Base-by-base conservation (phyloP, 73 alveolate species). In the Paramecium sexaurelia region DNA sequence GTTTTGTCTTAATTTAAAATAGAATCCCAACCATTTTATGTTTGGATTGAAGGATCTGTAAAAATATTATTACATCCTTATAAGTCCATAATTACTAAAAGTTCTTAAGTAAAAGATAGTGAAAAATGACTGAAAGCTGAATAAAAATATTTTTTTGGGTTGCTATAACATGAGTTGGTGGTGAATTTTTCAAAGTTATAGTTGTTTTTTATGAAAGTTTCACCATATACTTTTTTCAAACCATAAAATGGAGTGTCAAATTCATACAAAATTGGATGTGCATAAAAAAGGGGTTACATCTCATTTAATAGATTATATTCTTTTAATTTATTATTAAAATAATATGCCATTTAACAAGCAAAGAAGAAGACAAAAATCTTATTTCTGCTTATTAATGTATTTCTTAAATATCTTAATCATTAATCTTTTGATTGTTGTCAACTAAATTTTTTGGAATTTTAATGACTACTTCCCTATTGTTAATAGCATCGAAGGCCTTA, bases 91-190 rank as follows among this genome's bases (percentile, higher is more conserved):
- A 84, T 84, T 10, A 84, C 36, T 43, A 69, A 55, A 35, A 56
- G 6, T 41, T 6, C 47, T 84, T 55, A 7, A 5, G 56, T 43
- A 20, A 3, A 47, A 0, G 6, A 2, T 1, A 22, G 55, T n/a
- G 92, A 2, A 3, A 84, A 56, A 47, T 56, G 90, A 9, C 85
- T 35, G 55, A 84, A 84, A 9, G 87, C 86, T 84, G 68, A 15
- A 1, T 35, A 32, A 41, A 22, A 3, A 35, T 84, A 2, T 2
- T n/a, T n/a, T 6, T 43, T 55, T 1, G 35, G 7, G 0, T 17
- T 4, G 8, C 7, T n/a, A 22, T 13, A 0, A 15, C 0, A 1
- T 2, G 24, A 1, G 43, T 67, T 67, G 3, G 40, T 22, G 6
- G 55, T 22, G 1, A 7, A 67, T 5, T 67, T 5, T n/a, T 26